These are phyloP conservation scores for Plenodomus biglobosus DNA, from an alignment of 2,329 filamentous ascomycete genomes.

Conservation along the genomic window DNA sequence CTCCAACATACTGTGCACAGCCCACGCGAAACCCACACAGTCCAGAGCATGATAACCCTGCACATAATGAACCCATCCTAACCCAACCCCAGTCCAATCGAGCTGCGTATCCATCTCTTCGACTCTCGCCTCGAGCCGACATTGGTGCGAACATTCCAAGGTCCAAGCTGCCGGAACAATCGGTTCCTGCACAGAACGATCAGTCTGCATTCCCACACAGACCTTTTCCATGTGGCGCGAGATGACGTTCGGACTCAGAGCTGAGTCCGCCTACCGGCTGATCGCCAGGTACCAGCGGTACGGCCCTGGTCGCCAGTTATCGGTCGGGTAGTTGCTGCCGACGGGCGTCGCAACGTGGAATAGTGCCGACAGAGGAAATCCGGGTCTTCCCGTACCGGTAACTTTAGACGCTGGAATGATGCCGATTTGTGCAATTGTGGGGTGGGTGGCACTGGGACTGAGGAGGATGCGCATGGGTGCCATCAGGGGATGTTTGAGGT, in stretches of 20 bases:
- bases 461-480: not conserved
- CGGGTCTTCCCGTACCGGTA: too few relatives aligned
- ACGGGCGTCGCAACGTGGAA: not conserved
- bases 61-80: too few relatives aligned
- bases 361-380: not conserved
- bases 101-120: not conserved
- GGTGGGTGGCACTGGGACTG: not conserved
- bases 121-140: not conserved
- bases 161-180: not conserved
- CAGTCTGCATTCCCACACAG: not conserved
- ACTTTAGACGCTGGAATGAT: not conserved
- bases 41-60: not conserved
- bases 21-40: not conserved
- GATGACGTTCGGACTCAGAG: constrained; percentile 7
- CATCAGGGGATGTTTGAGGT: not conserved
- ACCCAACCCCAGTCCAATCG: not conserved
- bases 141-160: not conserved
- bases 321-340: not conserved
- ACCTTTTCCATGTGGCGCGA: constrained; percentile 1
- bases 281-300: not conserved
- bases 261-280: constrained; percentile 7
- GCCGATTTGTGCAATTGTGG: not conserved
- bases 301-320: not conserved
- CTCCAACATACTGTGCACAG: not conserved
- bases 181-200: not conserved